Evolutionary conservation across 306 rosid genomes (phyloP).

Genomic region (Trifolium dubium): DNA sequence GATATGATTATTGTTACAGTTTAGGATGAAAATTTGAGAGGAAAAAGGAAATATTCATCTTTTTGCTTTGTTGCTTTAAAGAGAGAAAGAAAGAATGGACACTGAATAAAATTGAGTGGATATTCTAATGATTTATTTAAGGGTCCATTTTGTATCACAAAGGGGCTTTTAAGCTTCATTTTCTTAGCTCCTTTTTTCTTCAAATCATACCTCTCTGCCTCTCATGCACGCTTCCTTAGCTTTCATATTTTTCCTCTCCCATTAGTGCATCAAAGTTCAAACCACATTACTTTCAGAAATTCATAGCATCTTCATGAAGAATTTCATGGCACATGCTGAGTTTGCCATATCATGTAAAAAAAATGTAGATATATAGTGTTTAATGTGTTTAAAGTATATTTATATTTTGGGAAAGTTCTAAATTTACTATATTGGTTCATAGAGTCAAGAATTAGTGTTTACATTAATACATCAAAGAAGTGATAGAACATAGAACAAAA

Average conservation of each 20-base stretch:
- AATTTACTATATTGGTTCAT: too few relatives aligned
- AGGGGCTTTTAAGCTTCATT: conserved; percentile 38
- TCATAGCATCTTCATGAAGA: too few relatives aligned
- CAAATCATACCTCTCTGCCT: conserved; percentile 8
- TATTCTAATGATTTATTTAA: conserved; percentile 53
- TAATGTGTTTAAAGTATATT: too few relatives aligned
- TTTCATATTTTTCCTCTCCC: conserved; percentile 12
- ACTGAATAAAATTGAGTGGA: conserved; percentile 70
- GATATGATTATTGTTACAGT: conserved; percentile 40
- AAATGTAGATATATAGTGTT: too few relatives aligned
- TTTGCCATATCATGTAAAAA: neutral
- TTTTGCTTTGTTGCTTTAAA: conserved; percentile 43
- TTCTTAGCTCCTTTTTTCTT: conserved; percentile 34
- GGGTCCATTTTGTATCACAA: conserved; percentile 45
- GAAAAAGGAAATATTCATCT: neutral
- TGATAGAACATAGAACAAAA: too few relatives aligned
- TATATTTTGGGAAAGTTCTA: too few relatives aligned
- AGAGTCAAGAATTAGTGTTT: too few relatives aligned
- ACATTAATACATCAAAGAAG: too few relatives aligned
- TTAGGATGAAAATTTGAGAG: conserved; percentile 22
- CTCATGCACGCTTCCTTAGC: conserved; percentile 39
- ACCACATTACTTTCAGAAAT: conserved; percentile 21
- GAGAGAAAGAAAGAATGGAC: conserved; percentile 48
- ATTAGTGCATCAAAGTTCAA: conserved; percentile 18
- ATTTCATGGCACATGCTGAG: neutral